Percentiles rank a stretch among this genome's conserved stretches.
Conservation (phyloP, 176 grass and related monocot species). For the Triticum timopheevii region DNA sequence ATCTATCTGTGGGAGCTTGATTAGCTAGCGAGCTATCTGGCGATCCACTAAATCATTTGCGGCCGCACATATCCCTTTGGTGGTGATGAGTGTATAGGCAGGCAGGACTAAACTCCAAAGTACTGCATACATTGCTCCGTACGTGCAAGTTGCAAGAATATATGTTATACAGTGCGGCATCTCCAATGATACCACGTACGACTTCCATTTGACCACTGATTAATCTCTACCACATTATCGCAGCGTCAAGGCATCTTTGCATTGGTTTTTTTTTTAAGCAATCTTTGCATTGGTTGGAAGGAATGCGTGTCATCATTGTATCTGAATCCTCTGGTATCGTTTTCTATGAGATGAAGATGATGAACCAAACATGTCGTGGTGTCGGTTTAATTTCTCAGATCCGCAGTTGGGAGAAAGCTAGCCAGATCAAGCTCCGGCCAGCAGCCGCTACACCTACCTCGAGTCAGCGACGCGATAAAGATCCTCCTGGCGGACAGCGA, state of each 20-base stretch:
- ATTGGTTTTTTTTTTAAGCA: no score
- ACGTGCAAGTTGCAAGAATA: neutral
- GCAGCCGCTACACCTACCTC: no score
- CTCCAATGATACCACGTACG: neutral
- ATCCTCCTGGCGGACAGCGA: no score
- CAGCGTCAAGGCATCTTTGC: no score
- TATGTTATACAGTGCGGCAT: neutral
- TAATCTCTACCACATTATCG: neutral
- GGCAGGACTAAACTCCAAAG: neutral
- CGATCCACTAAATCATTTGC: constrained; percentile 26
- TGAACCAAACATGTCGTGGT: no score
- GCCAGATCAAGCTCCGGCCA: no score
- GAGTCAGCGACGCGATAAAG: no score
- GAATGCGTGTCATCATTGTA: neutral
- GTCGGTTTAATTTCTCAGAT: no score
- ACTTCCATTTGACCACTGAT: neutral
- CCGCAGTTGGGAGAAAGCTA: no score
- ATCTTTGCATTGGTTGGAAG: neutral
- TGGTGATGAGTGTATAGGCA: neutral
- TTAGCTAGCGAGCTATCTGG: neutral
- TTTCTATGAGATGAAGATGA: neutral
- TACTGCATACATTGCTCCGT: neutral
- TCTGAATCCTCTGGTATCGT: neutral
- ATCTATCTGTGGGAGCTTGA: neutral
- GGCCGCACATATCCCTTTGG: constrained; percentile 23